These are phyloP conservation scores for Microthlaspi erraticum DNA, from an alignment of 345 rosid genomes.

Conservation along the genomic window DNA sequence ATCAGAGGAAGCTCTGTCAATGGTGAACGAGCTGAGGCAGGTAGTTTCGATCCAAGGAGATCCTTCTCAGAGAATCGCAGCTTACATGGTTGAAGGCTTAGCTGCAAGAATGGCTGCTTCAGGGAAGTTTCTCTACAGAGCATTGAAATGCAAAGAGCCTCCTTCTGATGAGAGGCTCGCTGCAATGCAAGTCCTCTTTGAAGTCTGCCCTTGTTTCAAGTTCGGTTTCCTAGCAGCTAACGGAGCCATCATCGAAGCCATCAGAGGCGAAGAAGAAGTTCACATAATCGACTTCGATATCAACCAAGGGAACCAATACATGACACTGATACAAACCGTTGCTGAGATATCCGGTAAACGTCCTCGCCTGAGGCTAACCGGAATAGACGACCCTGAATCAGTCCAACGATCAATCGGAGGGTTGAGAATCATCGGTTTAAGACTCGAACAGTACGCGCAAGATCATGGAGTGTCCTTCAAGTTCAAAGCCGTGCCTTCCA, in stretches of 20 bases:
- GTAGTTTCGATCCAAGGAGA: conserved; percentile 92
- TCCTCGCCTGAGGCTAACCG: conserved; percentile 79
- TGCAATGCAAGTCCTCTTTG: conserved; percentile 98
- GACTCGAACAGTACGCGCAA: conserved; percentile 81
- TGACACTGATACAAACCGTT: conserved; percentile 74
- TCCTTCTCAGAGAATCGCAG: conserved; percentile 91
- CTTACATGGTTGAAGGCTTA: conserved; percentile 98
- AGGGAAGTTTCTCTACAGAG: conserved; percentile 80
- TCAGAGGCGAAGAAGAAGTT: conserved; percentile 69
- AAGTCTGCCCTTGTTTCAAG: conserved; percentile 95
- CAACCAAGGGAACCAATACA: conserved; percentile 95
- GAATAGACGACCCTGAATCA: conserved; percentile 95
- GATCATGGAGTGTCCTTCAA: conserved; percentile 66
- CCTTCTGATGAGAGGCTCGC: conserved; percentile 94
- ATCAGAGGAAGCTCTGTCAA: conserved; percentile 60
- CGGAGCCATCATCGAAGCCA: conserved; percentile 80
- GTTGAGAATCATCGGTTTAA: conserved; percentile 69
- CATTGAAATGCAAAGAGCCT: conserved; percentile 97
- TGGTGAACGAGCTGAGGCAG: conserved; percentile 76
- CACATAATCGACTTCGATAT: conserved; percentile 93
- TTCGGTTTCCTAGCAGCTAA: conserved; percentile 96
- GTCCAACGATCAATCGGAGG: conserved; percentile 89
- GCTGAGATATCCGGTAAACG: conserved; percentile 54
- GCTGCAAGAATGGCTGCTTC: conserved; percentile 95
- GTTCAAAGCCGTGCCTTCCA: conserved; percentile 75